Percentiles rank a stretch among this genome's conserved stretches.
phyloP scores from a whole-genome alignment of 129 eudicot genomes.

The Tagetes erecta region DNA sequence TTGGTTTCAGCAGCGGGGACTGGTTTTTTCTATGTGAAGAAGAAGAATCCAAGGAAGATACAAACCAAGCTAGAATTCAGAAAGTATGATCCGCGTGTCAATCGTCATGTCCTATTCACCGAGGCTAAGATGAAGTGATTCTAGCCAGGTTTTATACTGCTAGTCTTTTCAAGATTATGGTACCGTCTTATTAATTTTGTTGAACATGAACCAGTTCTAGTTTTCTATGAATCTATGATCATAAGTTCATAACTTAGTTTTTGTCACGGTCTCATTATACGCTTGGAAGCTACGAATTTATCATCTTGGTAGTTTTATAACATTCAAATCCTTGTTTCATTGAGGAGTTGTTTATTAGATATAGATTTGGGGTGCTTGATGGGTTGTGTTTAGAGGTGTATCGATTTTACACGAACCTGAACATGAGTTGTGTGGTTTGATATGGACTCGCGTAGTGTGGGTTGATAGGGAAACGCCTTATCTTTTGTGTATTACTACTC shows the following conservation, averaged over 20 bases:
- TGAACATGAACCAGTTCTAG: not conserved
- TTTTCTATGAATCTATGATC: not conserved
- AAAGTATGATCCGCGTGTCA: constrained; percentile 93
- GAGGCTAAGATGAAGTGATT: constrained; percentile 90
- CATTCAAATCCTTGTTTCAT: not conserved
- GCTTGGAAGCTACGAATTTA: not conserved
- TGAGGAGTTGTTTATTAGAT: not conserved
- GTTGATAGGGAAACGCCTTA: not conserved
- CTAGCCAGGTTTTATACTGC: not conserved
- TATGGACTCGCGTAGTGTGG: not conserved
- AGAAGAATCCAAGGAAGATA: constrained; percentile 82
- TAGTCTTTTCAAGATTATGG: not conserved
- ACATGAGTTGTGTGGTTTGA: not conserved
- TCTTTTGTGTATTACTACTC: not conserved
- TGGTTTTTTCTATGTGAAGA: constrained; percentile 87
- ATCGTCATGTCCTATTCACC: constrained; percentile 75
- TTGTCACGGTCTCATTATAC: not conserved
- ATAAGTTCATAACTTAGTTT: not conserved
- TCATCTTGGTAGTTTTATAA: not conserved
- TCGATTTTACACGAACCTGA: not conserved
- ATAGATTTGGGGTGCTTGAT: not conserved
- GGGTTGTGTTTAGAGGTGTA: not conserved
- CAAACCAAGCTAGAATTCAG: constrained; percentile 80
- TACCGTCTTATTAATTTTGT: not conserved
- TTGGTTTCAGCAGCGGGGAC: constrained; percentile 93